Base-by-base conservation (phyloP, 148 eudicot genomes). In the Rhododendron griersonianum region DNA sequence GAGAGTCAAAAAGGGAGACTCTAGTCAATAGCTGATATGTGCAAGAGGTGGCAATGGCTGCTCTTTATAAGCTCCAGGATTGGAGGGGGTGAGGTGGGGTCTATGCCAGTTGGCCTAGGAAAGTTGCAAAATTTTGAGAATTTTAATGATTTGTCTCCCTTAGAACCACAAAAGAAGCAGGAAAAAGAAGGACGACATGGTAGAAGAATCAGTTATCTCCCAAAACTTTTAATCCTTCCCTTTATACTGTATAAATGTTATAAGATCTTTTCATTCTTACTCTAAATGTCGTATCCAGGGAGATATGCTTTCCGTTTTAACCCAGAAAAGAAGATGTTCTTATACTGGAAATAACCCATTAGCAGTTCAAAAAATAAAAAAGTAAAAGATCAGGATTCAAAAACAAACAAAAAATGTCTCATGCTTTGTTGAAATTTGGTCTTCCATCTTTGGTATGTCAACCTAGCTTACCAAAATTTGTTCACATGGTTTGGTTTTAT, bases 11-110 rank as follows among this genome's bases (percentile, higher is more conserved):
- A 19, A 41, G 53, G 85, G 79, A 78, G 75, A 71, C 80, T 55
- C 41, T 53, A 74, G 86, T 85, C 74, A 80, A 86, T 89, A 71
- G 83, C 82, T 90, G 88, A 81, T 91, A 88, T 93, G 92, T 84
- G 88, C 57, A 89, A 85, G 90, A 83, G 89, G 86, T 87, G 87
- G 84, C 85, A 88, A 84, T 80, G 89, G 83, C 82, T 73, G 87
- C 86, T 88, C 87, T 88, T 93, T 91, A 95, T 95, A 95, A 83
- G 90, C 92, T 84, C 86, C 85, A 48, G 87, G 92, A 86, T 78
- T 83, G 69, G 89, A 83, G 88, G 87, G 78, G 88, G 75, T 83
- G 79, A 82, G 87, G 93, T 91, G 93, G 96, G 95, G 94, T 84
- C 90, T 61, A 65, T 71, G 90, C 91, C 91, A 92, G 90, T 88